phyloP scores from a whole-genome alignment of 2,329 filamentous ascomycete species.

The Diaporthe vexans region DNA sequence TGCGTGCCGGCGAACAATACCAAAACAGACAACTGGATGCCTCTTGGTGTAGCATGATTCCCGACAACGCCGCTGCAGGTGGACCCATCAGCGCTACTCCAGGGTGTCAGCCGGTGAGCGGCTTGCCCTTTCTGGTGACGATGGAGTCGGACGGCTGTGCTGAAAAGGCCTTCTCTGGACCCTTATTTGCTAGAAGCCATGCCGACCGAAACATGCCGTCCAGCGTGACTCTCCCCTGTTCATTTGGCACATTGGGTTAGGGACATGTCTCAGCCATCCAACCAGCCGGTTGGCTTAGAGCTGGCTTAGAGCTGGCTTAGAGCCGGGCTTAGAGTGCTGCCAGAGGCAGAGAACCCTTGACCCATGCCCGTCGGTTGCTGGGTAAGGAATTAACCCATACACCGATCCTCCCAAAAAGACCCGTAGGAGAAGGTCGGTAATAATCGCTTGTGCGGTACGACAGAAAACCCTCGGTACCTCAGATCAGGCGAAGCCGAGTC shows the following conservation, averaged over 20 bases:
- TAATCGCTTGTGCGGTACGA: slow-evolving; percentile 1
- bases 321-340: slow-evolving; percentile 25
- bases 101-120: slow-evolving; percentile 15
- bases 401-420: slow-evolving; percentile 5
- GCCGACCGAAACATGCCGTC: slow-evolving; percentile 7
- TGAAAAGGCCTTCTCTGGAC: slow-evolving; percentile 16
- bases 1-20: slow-evolving; percentile 7
- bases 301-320: background rate
- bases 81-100: slow-evolving; percentile 16
- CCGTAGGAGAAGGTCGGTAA: background rate
- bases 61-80: background rate
- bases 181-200: slow-evolving; percentile 20
- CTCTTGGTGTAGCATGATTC: slow-evolving; percentile 4
- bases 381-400: slow-evolving; percentile 26
- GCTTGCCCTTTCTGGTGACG: slow-evolving; percentile 22
- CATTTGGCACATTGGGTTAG: background rate
- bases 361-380: slow-evolving; percentile 29
- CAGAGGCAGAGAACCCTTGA: slow-evolving; percentile 23
- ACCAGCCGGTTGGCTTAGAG: slow-evolving; percentile 24
- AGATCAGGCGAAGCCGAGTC: slow-evolving; percentile 17
- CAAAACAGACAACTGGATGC: slow-evolving; percentile 15
- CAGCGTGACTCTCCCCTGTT: slow-evolving; percentile 9
- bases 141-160: slow-evolving; percentile 19
- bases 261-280: slow-evolving; percentile 29
- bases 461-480: slow-evolving; percentile 7